Conservation (phyloP, 2,329 filamentous ascomycete species). For the Purpureocillium lavendulum region DNA sequence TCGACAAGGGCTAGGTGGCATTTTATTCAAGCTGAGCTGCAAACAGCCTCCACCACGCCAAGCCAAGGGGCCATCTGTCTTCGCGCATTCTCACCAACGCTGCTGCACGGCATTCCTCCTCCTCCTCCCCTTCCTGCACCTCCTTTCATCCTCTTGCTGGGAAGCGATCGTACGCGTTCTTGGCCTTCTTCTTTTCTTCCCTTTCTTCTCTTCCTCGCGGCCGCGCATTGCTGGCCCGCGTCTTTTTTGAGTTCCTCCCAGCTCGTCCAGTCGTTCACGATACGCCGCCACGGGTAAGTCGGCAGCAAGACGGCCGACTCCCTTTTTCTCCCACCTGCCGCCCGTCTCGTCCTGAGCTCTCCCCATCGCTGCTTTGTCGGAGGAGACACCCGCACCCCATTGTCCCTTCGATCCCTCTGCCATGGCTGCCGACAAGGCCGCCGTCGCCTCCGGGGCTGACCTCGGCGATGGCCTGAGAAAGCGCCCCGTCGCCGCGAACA, state of each 20-base stretch:
- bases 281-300: not conserved
- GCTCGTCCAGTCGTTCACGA: constrained; percentile 27
- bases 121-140: not conserved
- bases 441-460: constrained; percentile 53
- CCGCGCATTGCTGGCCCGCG: not conserved
- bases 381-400: not conserved
- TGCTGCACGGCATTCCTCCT: not conserved
- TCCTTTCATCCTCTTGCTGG: not conserved
- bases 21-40: constrained; percentile 4
- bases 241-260: constrained; percentile 21
- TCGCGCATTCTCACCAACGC: constrained; percentile 7
- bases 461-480: constrained; percentile 47
- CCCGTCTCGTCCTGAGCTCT: not conserved
- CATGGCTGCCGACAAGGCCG: constrained; percentile 48
- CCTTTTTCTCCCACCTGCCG: constrained; percentile 4
- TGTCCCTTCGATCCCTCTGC: constrained; percentile 6
- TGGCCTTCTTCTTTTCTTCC: constrained; percentile 9
- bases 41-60: not conserved
- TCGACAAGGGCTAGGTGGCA: constrained; percentile 4
- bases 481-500: constrained; percentile 36
- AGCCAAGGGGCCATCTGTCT: not conserved
- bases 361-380: not conserved
- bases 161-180: constrained; percentile 7
- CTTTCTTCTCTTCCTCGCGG: constrained; percentile 7
- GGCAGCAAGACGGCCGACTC: constrained; percentile 6